Evolutionary conservation across 2,329 filamentous ascomycete species (phyloP).

Genomic region (Lasiodiplodia gonubiensis): DNA sequence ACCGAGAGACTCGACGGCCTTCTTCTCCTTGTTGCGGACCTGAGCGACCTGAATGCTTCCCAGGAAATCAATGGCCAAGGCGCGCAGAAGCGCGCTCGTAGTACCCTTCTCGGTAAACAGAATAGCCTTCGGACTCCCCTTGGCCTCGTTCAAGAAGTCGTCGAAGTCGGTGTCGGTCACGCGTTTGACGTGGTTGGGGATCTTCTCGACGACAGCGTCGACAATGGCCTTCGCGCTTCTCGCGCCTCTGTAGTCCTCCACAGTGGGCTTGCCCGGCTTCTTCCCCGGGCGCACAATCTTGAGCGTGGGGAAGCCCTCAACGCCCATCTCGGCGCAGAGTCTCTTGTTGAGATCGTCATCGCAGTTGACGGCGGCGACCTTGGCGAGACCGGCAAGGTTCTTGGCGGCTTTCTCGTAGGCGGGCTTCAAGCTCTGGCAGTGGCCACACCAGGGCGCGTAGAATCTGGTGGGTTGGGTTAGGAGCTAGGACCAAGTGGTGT

Average conservation of each 20-base stretch:
- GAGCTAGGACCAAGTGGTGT: slow-evolving; percentile 21
- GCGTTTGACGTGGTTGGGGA: slow-evolving; percentile 87
- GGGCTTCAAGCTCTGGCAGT: slow-evolving; percentile 94
- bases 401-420: slow-evolving; percentile 94
- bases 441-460: slow-evolving; percentile 97
- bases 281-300: slow-evolving; percentile 90
- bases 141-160: slow-evolving; percentile 70
- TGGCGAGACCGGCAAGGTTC: slow-evolving; percentile 86
- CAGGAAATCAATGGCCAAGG: slow-evolving; percentile 88
- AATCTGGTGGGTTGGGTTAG: slow-evolving; percentile 67
- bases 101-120: slow-evolving; percentile 93
- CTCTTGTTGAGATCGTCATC: slow-evolving; percentile 92
- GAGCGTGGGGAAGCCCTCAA: slow-evolving; percentile 93
- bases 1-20: slow-evolving; percentile 73
- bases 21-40: slow-evolving; percentile 79
- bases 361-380: slow-evolving; percentile 93
- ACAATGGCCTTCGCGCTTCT: slow-evolving; percentile 86
- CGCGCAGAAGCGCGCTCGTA: slow-evolving; percentile 80
- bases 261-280: slow-evolving; percentile 76
- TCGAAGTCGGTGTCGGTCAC: slow-evolving; percentile 81
- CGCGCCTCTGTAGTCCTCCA: slow-evolving; percentile 89
- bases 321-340: slow-evolving; percentile 82
- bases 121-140: slow-evolving; percentile 79
- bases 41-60: slow-evolving; percentile 81
- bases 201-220: slow-evolving; percentile 82